These are phyloP conservation scores for Ustilago curta DNA, from an alignment of 1,284 basidiomycete species.

Conservation along the genomic window DNA sequence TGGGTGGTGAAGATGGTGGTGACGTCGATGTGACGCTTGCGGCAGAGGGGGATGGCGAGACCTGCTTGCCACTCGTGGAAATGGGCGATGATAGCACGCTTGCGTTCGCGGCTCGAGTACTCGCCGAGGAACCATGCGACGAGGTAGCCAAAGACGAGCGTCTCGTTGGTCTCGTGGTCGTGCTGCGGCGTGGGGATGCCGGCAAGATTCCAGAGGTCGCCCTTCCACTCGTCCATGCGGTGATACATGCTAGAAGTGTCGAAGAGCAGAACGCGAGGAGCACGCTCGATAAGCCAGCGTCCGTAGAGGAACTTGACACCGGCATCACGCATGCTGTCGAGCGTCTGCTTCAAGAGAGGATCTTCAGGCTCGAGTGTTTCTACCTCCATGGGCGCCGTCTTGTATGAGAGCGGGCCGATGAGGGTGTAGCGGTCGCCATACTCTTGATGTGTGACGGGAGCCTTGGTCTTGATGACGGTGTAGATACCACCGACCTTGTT, in stretches of 20 bases:
- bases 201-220: conserved; percentile 95
- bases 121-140: conserved; percentile 99
- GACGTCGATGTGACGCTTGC: conserved; percentile 95
- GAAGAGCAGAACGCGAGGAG: conserved; percentile 91
- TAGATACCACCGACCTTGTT: conserved; percentile 91
- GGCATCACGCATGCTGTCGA: conserved; percentile 71
- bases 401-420: conserved; percentile 94
- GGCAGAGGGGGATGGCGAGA: conserved; percentile 92
- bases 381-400: conserved; percentile 98
- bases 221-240: conserved; percentile 96
- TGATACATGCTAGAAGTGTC: conserved; percentile 90
- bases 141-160: conserved; percentile 98
- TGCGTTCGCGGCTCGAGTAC: conserved; percentile 83
- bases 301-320: conserved; percentile 96
- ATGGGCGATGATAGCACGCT: conserved; percentile 90
- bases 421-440: conserved; percentile 82
- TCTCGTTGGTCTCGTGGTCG: conserved; percentile 97
- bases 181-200: conserved; percentile 95
- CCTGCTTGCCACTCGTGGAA: conserved; percentile 99
- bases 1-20: conserved; percentile 96
- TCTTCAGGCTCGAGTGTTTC: conserved; percentile 84
- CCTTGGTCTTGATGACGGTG: conserved; percentile 99
- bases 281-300: conserved; percentile 96
- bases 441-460: conserved; percentile 88
- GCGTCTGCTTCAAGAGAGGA: conserved; percentile 53